Base-by-base conservation (phyloP, 2,329 filamentous ascomycete species). In the Parastagonospora avenae region DNA sequence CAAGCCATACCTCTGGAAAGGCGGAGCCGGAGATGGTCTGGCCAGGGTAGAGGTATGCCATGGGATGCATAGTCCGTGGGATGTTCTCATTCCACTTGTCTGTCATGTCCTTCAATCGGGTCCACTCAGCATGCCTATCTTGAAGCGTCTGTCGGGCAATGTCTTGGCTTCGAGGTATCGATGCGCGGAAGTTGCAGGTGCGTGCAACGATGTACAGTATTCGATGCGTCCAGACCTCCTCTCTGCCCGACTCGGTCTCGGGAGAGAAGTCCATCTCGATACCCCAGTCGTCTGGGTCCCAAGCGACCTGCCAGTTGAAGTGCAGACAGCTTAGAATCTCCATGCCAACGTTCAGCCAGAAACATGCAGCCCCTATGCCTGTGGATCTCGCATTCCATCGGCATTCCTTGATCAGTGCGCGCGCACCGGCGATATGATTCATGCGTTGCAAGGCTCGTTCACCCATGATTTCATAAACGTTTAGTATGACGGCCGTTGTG, bases 401-500 rank as follows among this genome's bases (percentile, higher is more conserved):
- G 64, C 92, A 96, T 68, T 96, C 91, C 54, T 91, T 90, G 64
- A 97, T 92, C 42, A 96, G 78, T 1, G 91, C 91, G 46, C 91
- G 83, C 8, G 91, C 91, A 4, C 91, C 91, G 0, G 89, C 88
- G 59, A 93, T 92, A 66, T 96, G 92, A 61, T 90, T 92, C 87
- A 94, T 93, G n/a, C 89, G 83, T 62, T 91, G 85, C 32, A 87
- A 79, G 4, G 89, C 86, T 59, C 85, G 85, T 67, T 93, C 89
- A 42, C 86, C 91, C 91, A 97, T 96, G 62, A 92, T 88, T 72
- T 97, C 92, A 74, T 95, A 97, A 3, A 96, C 89, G 62, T 96
- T 93, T 29, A 97, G 81, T 7, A 96, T 88, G 11, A 96, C 88
- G 2, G 93, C 92, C 0, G 91, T 91, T 0, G 89, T 90, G 7